Percentiles rank a stretch among this genome's conserved stretches.
Conservation (phyloP, 805 yeast genomes). For the Saturnispora kantuleensis region DNA sequence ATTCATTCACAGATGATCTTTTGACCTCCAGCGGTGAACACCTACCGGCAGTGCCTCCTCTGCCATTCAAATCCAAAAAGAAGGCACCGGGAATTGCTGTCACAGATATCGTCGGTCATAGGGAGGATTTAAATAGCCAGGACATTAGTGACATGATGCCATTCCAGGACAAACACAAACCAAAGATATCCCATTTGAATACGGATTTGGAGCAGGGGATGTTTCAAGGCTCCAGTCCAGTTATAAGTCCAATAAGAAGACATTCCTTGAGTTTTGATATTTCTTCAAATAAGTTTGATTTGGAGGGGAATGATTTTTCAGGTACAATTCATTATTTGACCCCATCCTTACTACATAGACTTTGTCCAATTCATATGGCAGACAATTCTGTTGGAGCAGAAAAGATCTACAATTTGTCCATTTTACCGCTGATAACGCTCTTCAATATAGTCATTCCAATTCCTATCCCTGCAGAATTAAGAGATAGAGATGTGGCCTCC, state of each 20-base stretch:
- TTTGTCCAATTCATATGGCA: constrained; percentile 9
- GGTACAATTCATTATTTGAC: constrained; percentile 7
- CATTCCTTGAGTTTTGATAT: not conserved
- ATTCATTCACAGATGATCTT: not conserved
- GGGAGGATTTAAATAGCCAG: not conserved
- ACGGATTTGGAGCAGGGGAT: constrained; percentile 2
- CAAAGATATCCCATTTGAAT: not conserved
- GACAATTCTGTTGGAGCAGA: constrained; percentile 12
- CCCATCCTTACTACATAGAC: constrained; percentile 4
- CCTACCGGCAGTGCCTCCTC: not conserved
- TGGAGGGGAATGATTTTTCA: not conserved
- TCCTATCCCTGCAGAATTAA: constrained; percentile 15
- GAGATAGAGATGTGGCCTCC: constrained; percentile 10
- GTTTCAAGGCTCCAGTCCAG: not conserved
- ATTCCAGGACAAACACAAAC: not conserved
- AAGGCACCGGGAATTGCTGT: constrained; percentile 6
- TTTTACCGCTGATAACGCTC: constrained; percentile 19
- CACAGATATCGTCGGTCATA: constrained; percentile 3
- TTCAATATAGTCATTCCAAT: constrained; percentile 23
- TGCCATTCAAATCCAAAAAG: not conserved
- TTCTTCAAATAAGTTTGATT: not conserved
- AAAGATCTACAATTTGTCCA: constrained; percentile 16
- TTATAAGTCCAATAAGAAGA: not conserved
- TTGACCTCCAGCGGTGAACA: not conserved
- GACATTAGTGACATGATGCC: not conserved